Evolutionary conservation across 345 rosid genomes (phyloP).

Genomic region (Sapria himalayana): DNA sequence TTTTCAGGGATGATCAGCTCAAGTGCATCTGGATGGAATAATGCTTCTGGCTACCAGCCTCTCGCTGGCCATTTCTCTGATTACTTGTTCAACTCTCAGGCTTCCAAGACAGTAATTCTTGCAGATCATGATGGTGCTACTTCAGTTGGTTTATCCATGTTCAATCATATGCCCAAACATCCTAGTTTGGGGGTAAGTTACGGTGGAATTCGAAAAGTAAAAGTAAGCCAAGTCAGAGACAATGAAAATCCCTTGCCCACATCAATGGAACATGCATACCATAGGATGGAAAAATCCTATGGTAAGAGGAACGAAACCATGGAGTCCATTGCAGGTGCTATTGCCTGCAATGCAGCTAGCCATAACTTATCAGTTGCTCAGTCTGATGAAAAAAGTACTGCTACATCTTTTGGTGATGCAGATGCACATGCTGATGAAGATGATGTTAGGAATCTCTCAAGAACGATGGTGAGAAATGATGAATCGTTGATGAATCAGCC

Average conservation of each 20-base stretch:
- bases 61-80: slow-evolving; percentile 20
- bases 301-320: slow-evolving; percentile 8
- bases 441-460: too few relatives aligned
- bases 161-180: slow-evolving; percentile 19
- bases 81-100: slow-evolving; percentile 17
- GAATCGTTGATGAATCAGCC: too few relatives aligned
- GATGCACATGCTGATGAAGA: too few relatives aligned
- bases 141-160: slow-evolving; percentile 24
- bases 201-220: slow-evolving; percentile 33
- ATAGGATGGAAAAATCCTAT: slow-evolving; percentile 9
- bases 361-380: too few relatives aligned
- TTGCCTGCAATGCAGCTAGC: too few relatives aligned
- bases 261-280: slow-evolving; percentile 14
- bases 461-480: too few relatives aligned
- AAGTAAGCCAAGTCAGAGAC: slow-evolving; percentile 32
- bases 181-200: slow-evolving; percentile 15
- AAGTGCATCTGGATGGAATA: slow-evolving; percentile 21
- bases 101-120: slow-evolving; percentile 12
- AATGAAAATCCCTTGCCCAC: slow-evolving; percentile 15
- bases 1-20: slow-evolving; percentile 19
- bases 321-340: slow-evolving; percentile 11
- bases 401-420: too few relatives aligned
- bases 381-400: too few relatives aligned
- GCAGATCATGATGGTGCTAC: slow-evolving; percentile 18
- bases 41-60: slow-evolving; percentile 17